These are phyloP conservation scores for Hortaea sp. DNA, from an alignment of 2,329 filamentous ascomycete species.

Conservation along the genomic window DNA sequence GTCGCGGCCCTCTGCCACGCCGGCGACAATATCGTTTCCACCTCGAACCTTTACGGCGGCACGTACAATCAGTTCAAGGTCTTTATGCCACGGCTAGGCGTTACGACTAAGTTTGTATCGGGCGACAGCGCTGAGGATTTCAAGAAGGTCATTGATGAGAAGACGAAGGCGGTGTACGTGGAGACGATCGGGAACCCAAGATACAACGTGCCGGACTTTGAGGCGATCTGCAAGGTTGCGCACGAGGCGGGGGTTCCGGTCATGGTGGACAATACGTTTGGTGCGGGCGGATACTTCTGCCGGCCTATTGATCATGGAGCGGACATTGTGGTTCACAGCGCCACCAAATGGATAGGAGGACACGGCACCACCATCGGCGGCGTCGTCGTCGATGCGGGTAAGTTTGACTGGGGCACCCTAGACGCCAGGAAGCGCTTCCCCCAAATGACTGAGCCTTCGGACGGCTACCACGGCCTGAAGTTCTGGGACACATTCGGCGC, in stretches of 20 bases:
- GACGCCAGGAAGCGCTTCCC: conserved; percentile 60
- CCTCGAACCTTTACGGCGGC: conserved; percentile 83
- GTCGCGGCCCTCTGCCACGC: conserved; percentile 73
- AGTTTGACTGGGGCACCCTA: conserved; percentile 87
- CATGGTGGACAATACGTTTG: conserved; percentile 87
- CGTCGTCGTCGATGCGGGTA: conserved; percentile 76
- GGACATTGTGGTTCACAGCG: conserved; percentile 88
- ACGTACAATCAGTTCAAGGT: conserved; percentile 98
- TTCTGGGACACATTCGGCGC: conserved; percentile 89
- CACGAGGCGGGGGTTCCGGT: conserved; percentile 54
- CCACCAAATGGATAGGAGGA: conserved; percentile 94
- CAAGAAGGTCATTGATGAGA: conserved; percentile 74
- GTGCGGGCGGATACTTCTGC: conserved; percentile 80
- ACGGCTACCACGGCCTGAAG: conserved; percentile 85
- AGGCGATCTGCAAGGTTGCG: conserved; percentile 72
- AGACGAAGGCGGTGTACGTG: conserved; percentile 84
- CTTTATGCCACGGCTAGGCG: conserved; percentile 73
- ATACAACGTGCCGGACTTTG: conserved; percentile 88
- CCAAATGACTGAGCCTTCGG: conserved; percentile 79
- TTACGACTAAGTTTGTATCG: conserved; percentile 76
- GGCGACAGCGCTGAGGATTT: conserved; percentile 74
- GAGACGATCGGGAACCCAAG: conserved; percentile 90
- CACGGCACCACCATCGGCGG: conserved; percentile 84
- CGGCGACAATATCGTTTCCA: conserved; percentile 89
- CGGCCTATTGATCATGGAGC: conserved; percentile 82